Base-by-base conservation (phyloP, 2,329 filamentous ascomycete species). In the Zelopaecilomyces penicillatus region DNA sequence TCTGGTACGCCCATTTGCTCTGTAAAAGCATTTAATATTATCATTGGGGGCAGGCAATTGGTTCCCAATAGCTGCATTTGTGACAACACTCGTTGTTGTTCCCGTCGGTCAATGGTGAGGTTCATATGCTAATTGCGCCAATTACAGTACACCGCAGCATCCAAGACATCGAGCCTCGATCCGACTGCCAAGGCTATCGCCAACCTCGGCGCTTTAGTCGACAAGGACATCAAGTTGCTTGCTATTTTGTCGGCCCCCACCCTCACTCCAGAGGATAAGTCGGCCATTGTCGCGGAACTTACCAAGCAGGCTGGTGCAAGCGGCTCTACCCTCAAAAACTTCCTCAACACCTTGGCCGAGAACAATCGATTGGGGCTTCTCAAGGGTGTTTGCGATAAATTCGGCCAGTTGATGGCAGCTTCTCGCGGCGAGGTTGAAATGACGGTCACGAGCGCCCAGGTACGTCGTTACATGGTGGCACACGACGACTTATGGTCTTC, bases 321-420 rank as follows among this genome's bases (percentile, higher is more conserved):
- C 66, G 87, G 86, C 64, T 81, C 87, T 64, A 87, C 90, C 52
- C 74, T 97, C 68, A 89, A 93, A 82, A 94, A 96, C 80, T 90
- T 98, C 76, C 80, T 98, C 58, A 65, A 74, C 46, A 86, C 91
- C 46, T 80, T 98, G 47, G 91, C 93, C 55, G 87, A 93, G 74
- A 95, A 98, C 82, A 98, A 98, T 82, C 82, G 93, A 57, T 76
- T 98, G 56, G 82, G 83, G 53, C 74, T 93, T 52, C 78, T 98
- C 51, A 76, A 83, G 67, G 82, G 83, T 57, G 84, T 97, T 52
- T 83, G 81, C 65, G 80, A 85, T 64, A 96, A 97, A 80, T 98
- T 96, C 62, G 75, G 65, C 55, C 76, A 83, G 64, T 73, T 98
- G 61, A 95, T 97, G 76, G 81, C 87, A 60, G 93, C 93, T 54